A percentile compares a stretch with the other conserved stretches of the same genome.
phyloP scores from a whole-genome alignment of 805 yeast species.

The Priceomyces carsonii region DNA sequence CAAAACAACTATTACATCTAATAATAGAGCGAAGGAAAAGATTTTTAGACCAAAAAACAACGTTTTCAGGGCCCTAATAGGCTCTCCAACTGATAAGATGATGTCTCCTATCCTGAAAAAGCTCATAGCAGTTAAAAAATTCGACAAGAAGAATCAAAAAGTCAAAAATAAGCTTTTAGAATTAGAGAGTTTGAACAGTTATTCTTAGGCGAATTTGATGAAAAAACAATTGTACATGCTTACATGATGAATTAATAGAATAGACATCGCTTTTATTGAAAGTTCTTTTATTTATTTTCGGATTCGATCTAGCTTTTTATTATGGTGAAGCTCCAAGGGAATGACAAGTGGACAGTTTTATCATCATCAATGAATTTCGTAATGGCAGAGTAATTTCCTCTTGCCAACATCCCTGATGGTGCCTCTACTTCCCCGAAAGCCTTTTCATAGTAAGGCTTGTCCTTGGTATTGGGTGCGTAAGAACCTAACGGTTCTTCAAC shows the following conservation, averaged over 20 bases:
- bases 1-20: no score
- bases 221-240: no score
- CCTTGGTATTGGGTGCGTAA: constrained; percentile 83
- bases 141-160: constrained; percentile 1
- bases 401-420: constrained; percentile 84
- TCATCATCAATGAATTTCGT: constrained; percentile 90
- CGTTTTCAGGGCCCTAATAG: not conserved
- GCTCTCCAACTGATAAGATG: constrained; percentile 6
- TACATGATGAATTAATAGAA: not conserved
- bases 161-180: constrained; percentile 1
- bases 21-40: no score
- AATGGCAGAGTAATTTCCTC: constrained; percentile 81
- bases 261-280: not conserved
- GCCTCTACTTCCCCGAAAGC: constrained; percentile 69
- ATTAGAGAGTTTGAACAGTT: no score
- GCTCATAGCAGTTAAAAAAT: constrained; percentile 14
- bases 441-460: constrained; percentile 73
- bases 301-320: constrained; percentile 65
- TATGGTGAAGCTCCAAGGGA: constrained; percentile 87
- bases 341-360: constrained; percentile 64
- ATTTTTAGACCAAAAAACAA: no score
- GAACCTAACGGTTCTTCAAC: constrained; percentile 87
- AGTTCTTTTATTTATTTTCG: no score
- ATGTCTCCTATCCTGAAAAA: constrained; percentile 6
- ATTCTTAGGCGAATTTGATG: no score